A percentile compares a stretch with the other conserved stretches of the same genome.
These are phyloP conservation scores for Pythium periplocum DNA, from an alignment of 352 stramenopile genomes.

Conservation along the genomic window DNA sequence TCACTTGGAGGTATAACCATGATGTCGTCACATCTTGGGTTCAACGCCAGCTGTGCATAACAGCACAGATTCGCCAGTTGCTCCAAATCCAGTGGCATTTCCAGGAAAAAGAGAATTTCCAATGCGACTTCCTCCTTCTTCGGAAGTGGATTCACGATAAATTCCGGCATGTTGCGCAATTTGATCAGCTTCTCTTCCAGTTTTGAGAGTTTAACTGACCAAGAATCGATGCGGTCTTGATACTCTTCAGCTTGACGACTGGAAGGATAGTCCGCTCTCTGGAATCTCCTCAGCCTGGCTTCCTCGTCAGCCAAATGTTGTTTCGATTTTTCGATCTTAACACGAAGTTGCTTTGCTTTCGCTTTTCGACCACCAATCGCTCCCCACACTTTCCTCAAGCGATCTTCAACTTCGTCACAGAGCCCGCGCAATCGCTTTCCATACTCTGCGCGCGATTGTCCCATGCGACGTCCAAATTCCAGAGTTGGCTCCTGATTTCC, in stretches of 20 bases:
- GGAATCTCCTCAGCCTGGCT: too few species aligned
- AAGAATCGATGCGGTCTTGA: background rate
- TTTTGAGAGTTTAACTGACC: background rate
- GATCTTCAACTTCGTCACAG: background rate
- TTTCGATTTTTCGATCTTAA: too few species aligned
- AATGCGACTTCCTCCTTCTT: conserved; percentile 10
- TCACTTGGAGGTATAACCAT: background rate
- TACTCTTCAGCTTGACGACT: conserved; percentile 1
- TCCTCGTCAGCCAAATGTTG: too few species aligned
- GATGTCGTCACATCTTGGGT: background rate
- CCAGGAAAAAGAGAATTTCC: conserved; percentile 38
- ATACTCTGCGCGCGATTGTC: background rate
- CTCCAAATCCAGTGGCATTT: conserved; percentile 30
- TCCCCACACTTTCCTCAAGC: conserved; percentile 2
- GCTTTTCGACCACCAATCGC: conserved; percentile 12
- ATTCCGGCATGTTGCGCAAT: conserved; percentile 8
- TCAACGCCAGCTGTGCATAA: conserved; percentile 24
- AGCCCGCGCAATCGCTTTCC: background rate
- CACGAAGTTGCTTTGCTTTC: background rate
- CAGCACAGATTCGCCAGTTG: conserved; percentile 27
- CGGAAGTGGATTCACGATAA: conserved; percentile 27
- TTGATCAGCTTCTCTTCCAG: background rate
- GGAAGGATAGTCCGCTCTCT: too few species aligned
- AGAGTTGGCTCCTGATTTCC: background rate
- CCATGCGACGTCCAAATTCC: background rate